Conservation (phyloP, 83 land plant genomes). For the Isoetes engelmannii region DNA sequence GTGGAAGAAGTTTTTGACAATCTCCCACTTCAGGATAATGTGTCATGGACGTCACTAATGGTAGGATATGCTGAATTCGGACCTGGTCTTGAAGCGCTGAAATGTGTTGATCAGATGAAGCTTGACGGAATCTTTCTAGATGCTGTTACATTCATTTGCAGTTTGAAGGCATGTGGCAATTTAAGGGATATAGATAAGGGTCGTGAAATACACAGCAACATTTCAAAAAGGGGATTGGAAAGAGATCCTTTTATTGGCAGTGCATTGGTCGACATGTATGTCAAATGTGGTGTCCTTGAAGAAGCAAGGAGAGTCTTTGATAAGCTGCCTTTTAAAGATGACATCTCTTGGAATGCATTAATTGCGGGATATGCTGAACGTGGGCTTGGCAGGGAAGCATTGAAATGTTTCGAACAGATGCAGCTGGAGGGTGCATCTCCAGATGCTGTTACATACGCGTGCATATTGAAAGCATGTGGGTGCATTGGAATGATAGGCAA, state of each 20-base stretch:
- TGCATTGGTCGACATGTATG: not conserved
- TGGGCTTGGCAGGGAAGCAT: not conserved
- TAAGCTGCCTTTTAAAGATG: not conserved
- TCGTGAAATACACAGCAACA: not conserved
- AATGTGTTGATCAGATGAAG: slow-evolving; percentile 26
- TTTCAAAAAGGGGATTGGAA: not conserved
- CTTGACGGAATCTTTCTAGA: slow-evolving; percentile 22
- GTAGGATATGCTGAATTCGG: slow-evolving; percentile 25
- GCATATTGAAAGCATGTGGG: not conserved
- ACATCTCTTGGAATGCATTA: not conserved
- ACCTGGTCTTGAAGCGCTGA: slow-evolving; percentile 22
- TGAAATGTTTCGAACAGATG: not conserved
- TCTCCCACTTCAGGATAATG: slow-evolving; percentile 8
- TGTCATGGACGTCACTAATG: slow-evolving; percentile 32
- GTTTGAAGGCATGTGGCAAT: not conserved
- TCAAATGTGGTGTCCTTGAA: not conserved
- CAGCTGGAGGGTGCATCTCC: not conserved
- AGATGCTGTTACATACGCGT: not conserved
- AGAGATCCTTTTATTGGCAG: not conserved
- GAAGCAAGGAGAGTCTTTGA: not conserved
- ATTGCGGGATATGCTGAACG: not conserved
- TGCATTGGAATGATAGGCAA: not conserved
- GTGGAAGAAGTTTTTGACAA: slow-evolving; percentile 23
- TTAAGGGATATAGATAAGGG: not conserved
- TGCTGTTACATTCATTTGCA: slow-evolving; percentile 18